Evolutionary conservation across 179 eudicot species (phyloP).

Genomic region (Spergularia azorica): DNA sequence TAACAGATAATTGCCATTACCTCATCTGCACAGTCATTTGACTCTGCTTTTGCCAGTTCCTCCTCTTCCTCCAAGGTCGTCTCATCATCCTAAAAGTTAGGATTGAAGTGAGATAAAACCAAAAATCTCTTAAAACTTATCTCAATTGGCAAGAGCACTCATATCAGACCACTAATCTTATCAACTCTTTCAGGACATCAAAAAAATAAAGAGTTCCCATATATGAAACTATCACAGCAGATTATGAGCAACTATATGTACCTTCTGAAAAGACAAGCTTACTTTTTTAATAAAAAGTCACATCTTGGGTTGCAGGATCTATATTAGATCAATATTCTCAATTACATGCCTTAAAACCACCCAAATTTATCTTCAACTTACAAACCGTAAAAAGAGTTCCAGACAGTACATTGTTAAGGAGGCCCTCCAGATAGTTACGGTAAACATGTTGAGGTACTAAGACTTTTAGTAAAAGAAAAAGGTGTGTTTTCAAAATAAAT

Average conservation of each 20-base stretch:
- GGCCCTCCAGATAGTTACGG: too few species aligned
- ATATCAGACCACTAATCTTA: neutral
- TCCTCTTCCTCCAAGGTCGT: conserved; percentile 90
- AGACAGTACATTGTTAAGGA: too few species aligned
- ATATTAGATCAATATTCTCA: neutral
- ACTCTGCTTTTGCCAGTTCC: conserved; percentile 71
- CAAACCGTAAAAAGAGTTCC: neutral
- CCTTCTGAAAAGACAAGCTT: neutral
- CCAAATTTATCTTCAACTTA: neutral
- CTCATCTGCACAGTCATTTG: conserved; percentile 63
- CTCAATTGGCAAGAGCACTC: neutral
- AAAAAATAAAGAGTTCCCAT: neutral
- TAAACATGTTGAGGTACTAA: too few species aligned
- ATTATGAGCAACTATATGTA: neutral
- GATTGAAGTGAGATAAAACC: neutral
- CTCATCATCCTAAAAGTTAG: conserved; percentile 75
- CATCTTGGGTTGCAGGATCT: neutral
- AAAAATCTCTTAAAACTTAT: neutral
- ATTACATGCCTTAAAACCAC: neutral
- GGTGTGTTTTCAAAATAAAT: too few species aligned
- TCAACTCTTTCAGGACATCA: neutral
- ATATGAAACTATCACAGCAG: neutral
- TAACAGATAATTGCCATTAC: conserved; percentile 29
- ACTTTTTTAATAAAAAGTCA: too few species aligned
- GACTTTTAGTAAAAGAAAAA: too few species aligned